Evolutionary conservation across 1,139 yeast genomes (phyloP).

Genomic region (Sugiyamaella pinicola): DNA sequence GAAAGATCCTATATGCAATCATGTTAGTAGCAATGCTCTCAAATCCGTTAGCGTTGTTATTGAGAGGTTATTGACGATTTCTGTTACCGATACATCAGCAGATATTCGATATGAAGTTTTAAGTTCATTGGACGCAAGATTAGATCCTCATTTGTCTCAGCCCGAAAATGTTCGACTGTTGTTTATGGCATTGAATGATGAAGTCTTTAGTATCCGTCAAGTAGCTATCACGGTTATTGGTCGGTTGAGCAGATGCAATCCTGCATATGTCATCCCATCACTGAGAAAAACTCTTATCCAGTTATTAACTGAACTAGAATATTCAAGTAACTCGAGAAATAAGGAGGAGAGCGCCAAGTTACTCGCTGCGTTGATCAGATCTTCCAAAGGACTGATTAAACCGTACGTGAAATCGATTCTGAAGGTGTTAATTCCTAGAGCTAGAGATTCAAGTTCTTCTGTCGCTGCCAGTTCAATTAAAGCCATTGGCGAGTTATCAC

Average conservation of each 20-base stretch:
- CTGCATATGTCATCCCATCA: conserved; percentile 95
- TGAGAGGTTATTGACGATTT: conserved; percentile 74
- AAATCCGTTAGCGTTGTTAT: conserved; percentile 84
- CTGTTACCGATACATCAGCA: conserved; percentile 87
- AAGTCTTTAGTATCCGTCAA: conserved; percentile 76
- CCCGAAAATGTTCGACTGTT: conserved; percentile 85
- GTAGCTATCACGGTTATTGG: conserved; percentile 83
- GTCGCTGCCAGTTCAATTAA: conserved; percentile 85
- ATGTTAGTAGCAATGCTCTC: conserved; percentile 80
- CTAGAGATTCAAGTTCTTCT: conserved; percentile 66
- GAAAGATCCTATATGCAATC: conserved; percentile 81
- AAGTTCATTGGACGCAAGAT: conserved; percentile 62
- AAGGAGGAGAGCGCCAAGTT: conserved; percentile 87
- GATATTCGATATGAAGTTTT: conserved; percentile 83
- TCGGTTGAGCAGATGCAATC: conserved; percentile 79
- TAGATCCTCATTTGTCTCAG: conserved; percentile 92
- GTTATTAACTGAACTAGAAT: conserved; percentile 79
- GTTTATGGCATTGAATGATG: conserved; percentile 91
- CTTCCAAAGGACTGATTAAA: conserved; percentile 76
- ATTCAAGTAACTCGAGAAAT: conserved; percentile 70
- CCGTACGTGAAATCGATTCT: conserved; percentile 91
- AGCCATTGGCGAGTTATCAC: conserved; percentile 88
- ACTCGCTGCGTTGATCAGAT: conserved; percentile 70
- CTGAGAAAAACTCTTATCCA: conserved; percentile 84
- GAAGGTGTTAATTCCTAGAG: conserved; percentile 76